These are phyloP conservation scores for Glycine latifolia DNA, from an alignment of 306 rosid species.

Conservation along the genomic window DNA sequence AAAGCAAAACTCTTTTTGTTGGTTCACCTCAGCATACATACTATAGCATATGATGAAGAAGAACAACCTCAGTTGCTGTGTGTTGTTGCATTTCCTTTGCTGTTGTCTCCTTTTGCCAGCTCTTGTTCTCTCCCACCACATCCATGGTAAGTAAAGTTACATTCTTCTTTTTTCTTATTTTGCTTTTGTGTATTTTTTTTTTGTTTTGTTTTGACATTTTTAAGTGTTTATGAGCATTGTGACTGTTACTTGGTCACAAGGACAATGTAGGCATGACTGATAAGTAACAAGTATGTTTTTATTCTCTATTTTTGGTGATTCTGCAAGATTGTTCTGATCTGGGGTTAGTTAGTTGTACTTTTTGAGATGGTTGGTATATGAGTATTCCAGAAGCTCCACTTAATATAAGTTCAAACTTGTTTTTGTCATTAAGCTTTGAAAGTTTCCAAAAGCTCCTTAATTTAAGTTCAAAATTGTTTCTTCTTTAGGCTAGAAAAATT, in stretches of 20 bases:
- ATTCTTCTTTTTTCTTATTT: not conserved
- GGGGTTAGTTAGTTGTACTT: not conserved
- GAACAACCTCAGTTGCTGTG: conserved; percentile 53
- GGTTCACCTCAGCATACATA: not conserved
- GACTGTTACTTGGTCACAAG: not conserved
- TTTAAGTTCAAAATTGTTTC: too few species aligned
- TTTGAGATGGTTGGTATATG: conserved; percentile 1
- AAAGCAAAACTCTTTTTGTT: conserved; percentile 45
- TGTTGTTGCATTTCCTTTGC: conserved; percentile 49
- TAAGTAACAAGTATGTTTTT: not conserved
- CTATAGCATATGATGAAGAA: conserved; percentile 47
- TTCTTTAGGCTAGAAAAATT: conserved; percentile 23
- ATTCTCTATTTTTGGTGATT: conserved; percentile 18
- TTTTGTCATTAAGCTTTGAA: not conserved
- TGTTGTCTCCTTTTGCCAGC: conserved; percentile 53
- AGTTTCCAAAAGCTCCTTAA: not conserved
- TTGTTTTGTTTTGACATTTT: not conserved
- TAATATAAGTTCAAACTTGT: not conserved
- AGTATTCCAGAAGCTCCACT: conserved; percentile 5
- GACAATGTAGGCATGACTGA: conserved; percentile 23
- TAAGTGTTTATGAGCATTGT: not conserved
- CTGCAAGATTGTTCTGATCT: conserved; percentile 20
- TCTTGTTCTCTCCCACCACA: conserved; percentile 75
- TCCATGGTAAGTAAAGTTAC: conserved; percentile 66
- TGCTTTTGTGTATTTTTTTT: not conserved